Percentiles rank a stretch among this genome's conserved stretches.
Conservation (phyloP, 1,139 yeast species). For the Protomyces inundatus region DNA sequence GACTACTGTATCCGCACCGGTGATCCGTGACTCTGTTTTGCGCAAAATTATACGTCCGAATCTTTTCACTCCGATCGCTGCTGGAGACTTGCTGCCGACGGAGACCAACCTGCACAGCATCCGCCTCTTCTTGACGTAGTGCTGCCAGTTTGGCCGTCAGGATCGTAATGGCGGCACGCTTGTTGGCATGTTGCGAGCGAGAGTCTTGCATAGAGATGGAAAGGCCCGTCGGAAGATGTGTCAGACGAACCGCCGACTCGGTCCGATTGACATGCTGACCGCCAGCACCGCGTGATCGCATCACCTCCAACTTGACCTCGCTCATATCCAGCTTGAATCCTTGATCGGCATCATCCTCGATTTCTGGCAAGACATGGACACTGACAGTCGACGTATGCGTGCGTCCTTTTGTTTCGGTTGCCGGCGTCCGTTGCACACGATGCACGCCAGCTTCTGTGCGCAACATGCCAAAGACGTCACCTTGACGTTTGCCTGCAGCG, state of each 20-base stretch:
- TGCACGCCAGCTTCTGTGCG: conserved; percentile 94
- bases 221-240: conserved; percentile 88
- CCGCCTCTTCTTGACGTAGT: conserved; percentile 60
- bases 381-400: conserved; percentile 96
- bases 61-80: conserved; percentile 87
- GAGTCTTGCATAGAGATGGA: conserved; percentile 90
- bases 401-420: conserved; percentile 88
- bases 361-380: conserved; percentile 84
- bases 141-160: conserved; percentile 82
- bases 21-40: conserved; percentile 94
- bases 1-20: conserved; percentile 70
- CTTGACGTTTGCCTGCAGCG: conserved; percentile 47
- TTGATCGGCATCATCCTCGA: conserved; percentile 50
- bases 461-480: conserved; percentile 64
- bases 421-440: conserved; percentile 89
- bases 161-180: conserved; percentile 87
- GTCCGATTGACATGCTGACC: conserved; percentile 99
- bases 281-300: conserved; percentile 97
- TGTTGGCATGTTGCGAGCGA: conserved; percentile 88
- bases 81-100: conserved; percentile 81
- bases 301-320: conserved; percentile 85
- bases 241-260: conserved; percentile 90
- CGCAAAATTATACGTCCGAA: conserved; percentile 86
- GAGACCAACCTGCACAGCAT: conserved; percentile 58
- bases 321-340: conserved; percentile 70